A percentile compares a stretch with the other conserved stretches of the same genome.
phyloP scores from a whole-genome alignment of 306 rosid genomes.

The Calophaca sinica region DNA sequence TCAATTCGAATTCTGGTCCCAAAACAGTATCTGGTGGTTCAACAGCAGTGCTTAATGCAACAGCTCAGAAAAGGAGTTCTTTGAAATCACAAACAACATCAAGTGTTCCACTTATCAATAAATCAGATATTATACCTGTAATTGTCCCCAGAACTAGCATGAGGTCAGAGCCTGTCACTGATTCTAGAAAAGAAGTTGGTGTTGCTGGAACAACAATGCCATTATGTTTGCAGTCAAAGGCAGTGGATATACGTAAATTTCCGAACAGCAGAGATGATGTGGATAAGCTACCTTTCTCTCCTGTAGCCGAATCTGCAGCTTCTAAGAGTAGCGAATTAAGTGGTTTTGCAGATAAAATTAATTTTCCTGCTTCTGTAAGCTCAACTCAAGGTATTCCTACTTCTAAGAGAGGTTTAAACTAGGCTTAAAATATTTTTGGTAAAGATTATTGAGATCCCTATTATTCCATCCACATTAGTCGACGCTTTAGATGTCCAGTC shows the following conservation, averaged over 20 bases:
- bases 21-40: constrained; percentile 69
- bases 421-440: no score
- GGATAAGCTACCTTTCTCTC: constrained; percentile 64
- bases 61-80: constrained; percentile 72
- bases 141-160: constrained; percentile 87
- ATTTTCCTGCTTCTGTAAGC: constrained; percentile 61
- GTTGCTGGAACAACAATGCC: constrained; percentile 72
- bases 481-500: no score
- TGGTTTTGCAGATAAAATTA: constrained; percentile 61
- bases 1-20: constrained; percentile 69
- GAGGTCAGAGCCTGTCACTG: constrained; percentile 71
- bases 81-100: constrained; percentile 65
- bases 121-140: constrained; percentile 83
- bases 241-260: constrained; percentile 65
- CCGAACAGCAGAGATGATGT: constrained; percentile 74
- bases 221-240: constrained; percentile 72
- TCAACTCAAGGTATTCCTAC: constrained; percentile 65
- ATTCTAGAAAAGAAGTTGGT: constrained; percentile 80
- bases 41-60: constrained; percentile 61
- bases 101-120: constrained; percentile 62
- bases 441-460: no score
- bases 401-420: constrained; percentile 52
- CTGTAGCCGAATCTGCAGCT: constrained; percentile 65
- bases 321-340: constrained; percentile 61
- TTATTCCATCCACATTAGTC: no score